These are phyloP conservation scores for Zymoseptoria ardabiliae DNA, from an alignment of 2,329 filamentous ascomycete genomes.

Conservation along the genomic window DNA sequence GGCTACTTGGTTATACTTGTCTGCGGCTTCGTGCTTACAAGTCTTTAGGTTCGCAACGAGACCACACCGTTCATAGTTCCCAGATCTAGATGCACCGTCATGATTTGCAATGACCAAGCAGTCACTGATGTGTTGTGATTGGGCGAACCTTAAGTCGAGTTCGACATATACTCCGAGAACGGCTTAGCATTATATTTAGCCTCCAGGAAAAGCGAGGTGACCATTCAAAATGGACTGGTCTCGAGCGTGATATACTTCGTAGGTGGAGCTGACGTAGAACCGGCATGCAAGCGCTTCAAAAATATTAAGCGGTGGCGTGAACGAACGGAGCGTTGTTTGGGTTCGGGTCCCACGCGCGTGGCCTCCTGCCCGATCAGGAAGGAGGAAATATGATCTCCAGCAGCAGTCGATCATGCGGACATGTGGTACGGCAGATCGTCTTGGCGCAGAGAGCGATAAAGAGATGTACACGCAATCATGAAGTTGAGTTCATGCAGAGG, in stretches of 20 bases:
- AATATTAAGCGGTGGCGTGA: not conserved
- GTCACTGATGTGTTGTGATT: not conserved
- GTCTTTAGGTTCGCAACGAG: not conserved
- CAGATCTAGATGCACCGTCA: not conserved
- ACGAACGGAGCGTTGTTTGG: not conserved
- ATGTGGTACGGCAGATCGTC: not conserved
- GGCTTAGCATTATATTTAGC: not conserved
- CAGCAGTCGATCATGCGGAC: not conserved
- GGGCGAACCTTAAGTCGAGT: not conserved
- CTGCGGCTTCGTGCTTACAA: not conserved
- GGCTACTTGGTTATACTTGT: not conserved
- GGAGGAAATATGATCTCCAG: not conserved
- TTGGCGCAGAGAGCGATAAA: not conserved
- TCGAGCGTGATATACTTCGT: not conserved
- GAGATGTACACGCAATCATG: not conserved
- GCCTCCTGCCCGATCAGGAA: not conserved
- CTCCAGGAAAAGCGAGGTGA: not conserved
- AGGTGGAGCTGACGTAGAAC: not conserved
- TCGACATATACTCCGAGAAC: not conserved
- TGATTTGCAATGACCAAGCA: not conserved
- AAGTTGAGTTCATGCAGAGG: not conserved
- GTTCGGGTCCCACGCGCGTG: not conserved
- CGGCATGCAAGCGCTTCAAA: not conserved
- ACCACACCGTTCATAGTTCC: not conserved
- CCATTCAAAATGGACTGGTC: not conserved